phyloP scores from a whole-genome alignment of 1,139 yeast species.

The Geotrichum reessii region DNA sequence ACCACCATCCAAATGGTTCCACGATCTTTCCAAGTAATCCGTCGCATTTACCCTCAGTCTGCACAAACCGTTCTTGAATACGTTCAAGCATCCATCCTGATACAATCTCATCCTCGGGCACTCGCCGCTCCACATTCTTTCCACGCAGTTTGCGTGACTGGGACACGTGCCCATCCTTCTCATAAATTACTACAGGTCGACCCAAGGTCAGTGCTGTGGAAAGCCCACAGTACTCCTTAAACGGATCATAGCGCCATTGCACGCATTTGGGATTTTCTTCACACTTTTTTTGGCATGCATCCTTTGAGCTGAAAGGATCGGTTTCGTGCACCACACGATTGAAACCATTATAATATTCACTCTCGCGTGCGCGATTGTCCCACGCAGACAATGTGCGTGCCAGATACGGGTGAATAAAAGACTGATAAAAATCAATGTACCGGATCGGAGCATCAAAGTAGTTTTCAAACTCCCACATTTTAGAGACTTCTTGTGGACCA shows the following conservation, averaged over 20 bases:
- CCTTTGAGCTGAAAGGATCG: constrained; percentile 23
- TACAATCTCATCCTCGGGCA: constrained; percentile 14
- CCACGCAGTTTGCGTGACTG: background rate
- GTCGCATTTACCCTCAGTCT: background rate
- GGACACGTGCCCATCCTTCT: constrained; percentile 1
- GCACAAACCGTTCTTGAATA: background rate
- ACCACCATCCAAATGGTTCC: constrained; percentile 17
- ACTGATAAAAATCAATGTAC: constrained; percentile 33
- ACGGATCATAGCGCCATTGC: constrained; percentile 27
- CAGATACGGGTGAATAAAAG: constrained; percentile 33
- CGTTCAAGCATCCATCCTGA: constrained; percentile 17
- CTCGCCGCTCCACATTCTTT: background rate
- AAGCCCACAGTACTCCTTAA: constrained; percentile 23
- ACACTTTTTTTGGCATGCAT: constrained; percentile 28
- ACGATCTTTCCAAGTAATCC: background rate
- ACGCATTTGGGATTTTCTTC: constrained; percentile 24
- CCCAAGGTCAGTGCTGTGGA: constrained; percentile 14
- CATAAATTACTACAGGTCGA: constrained; percentile 14
- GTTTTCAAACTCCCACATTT: constrained; percentile 36
- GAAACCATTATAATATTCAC: constrained; percentile 15
- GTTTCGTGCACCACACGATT: constrained; percentile 15
- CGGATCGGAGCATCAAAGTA: constrained; percentile 28
- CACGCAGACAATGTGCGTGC: constrained; percentile 27
- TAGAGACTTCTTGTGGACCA: constrained; percentile 32
- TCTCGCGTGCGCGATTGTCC: constrained; percentile 26